These are phyloP conservation scores for Helenozyma rhizophorensis DNA, from an alignment of 805 yeast species.

Conservation along the genomic window DNA sequence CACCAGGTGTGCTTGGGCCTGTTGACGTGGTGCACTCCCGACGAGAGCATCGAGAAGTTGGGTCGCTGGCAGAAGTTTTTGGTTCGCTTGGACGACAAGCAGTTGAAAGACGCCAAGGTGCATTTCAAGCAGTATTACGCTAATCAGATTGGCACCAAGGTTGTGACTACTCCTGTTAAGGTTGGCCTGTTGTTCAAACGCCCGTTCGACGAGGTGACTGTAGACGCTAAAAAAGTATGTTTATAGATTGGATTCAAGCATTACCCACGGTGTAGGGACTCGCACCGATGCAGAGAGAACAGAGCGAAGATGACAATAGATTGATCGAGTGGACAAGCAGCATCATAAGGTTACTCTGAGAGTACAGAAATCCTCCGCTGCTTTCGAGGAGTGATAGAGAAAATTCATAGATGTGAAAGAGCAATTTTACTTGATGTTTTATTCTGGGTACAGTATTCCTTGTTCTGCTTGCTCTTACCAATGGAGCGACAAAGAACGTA, in stretches of 20 bases:
- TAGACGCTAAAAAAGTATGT: constrained; percentile 8
- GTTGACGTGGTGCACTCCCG: constrained; percentile 13
- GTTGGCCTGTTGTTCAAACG: constrained; percentile 13
- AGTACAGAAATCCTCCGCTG: too few species aligned
- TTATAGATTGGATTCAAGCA: background rate
- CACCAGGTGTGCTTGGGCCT: constrained; percentile 26
- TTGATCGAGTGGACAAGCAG: too few species aligned
- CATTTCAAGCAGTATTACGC: constrained; percentile 18
- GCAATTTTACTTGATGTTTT: too few species aligned
- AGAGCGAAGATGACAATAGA: too few species aligned
- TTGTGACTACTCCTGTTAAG: constrained; percentile 11
- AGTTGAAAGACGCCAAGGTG: constrained; percentile 10
- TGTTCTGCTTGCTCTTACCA: too few species aligned
- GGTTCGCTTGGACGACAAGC: constrained; percentile 11
- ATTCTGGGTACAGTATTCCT: too few species aligned
- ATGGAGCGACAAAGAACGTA: too few species aligned
- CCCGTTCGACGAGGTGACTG: constrained; percentile 7
- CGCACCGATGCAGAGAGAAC: too few species aligned
- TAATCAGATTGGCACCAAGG: constrained; percentile 16
- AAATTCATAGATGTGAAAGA: too few species aligned
- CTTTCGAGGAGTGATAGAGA: too few species aligned
- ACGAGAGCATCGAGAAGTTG: constrained; percentile 10
- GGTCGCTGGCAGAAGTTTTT: constrained; percentile 14
- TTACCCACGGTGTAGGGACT: too few species aligned
- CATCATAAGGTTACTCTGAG: too few species aligned